Base-by-base conservation (phyloP, 1,284 basidiomycete genomes). In the Ceratobasidium theobromae region DNA sequence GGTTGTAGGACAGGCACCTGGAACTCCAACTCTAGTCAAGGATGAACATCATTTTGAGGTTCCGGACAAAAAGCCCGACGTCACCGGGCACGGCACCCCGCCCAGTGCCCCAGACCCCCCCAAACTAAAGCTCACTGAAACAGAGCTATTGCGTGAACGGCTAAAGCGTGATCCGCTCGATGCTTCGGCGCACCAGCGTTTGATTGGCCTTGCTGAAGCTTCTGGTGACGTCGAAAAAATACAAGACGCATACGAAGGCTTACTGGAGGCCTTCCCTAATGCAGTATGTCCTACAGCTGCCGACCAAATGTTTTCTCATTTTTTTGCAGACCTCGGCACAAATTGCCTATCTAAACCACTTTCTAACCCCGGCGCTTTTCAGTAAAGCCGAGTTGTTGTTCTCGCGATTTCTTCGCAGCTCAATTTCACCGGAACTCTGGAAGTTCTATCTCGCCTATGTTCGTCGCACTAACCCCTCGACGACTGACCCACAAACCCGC, bases 391-490 rank as follows among this genome's bases (percentile, higher is more conserved):
- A 92, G 77, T 81, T 82, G 16, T 77, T 93, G 21, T 95, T 96
- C 80, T 88, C 87, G 72, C 83, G 86, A 55, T 95, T 91, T 75
- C 77, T 96, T 69, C 86, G 86, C 74, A 83, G 84, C 1, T 93
- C 93, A 0, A 88, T 91, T 4, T 88, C 87, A 48, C 90, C 94
- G 67, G 91, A 94, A 68, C 79, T 96, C 0, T 95, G 92, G 89
- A 87, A 86, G 72, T 91, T 88, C 74, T 95, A 94, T 75, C 79
- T 94, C 71, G 86, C 82, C 51, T 93, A 91, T 74, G 88, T 94
- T 72, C 83, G 69, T 72, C 69, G 76, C 73, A 65, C 69, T 9
- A 70, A 70, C 46, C 43, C 69, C 8, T 67, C 69, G 52, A 82
- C 84, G 49, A 75, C 76, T 6, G 84, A 83, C 41, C 80, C 83